Evolutionary conservation across 2,329 filamentous ascomycete genomes (phyloP).

Genomic region (Tolypocladium ovalisporum): DNA sequence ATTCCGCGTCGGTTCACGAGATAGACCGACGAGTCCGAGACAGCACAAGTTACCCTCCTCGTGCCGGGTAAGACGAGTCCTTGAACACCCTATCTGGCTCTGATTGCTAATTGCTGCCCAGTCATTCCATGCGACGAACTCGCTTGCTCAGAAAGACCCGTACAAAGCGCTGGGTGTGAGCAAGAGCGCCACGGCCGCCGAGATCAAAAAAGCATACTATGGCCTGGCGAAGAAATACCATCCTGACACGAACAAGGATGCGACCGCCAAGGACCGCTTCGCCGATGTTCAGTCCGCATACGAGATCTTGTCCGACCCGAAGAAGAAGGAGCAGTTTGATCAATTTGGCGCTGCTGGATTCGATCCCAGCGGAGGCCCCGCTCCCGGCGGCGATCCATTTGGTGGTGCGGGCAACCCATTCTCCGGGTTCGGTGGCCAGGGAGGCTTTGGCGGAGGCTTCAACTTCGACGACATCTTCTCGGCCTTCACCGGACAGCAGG

Average conservation of each 20-base stretch:
- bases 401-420: conserved; percentile 56
- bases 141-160: conserved; percentile 57
- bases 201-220: conserved; percentile 99
- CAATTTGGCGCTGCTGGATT: conserved; percentile 83
- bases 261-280: conserved; percentile 89
- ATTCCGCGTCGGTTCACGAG: conserved; percentile 8
- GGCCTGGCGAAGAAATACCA: conserved; percentile 95
- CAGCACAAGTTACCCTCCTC: conserved; percentile 8
- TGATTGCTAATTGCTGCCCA: conserved; percentile 12
- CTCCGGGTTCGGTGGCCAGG: conserved; percentile 42
- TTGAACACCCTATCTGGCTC: background rate
- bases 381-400: conserved; percentile 49
- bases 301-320: conserved; percentile 81
- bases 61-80: conserved; percentile 16
- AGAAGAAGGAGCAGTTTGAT: conserved; percentile 89
- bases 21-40: conserved; percentile 9
- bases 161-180: conserved; percentile 78
- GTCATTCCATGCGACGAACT: conserved; percentile 51
- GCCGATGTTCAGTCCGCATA: conserved; percentile 88
- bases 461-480: conserved; percentile 96
- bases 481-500: conserved; percentile 57
- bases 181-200: conserved; percentile 67
- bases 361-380: conserved; percentile 60
- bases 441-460: conserved; percentile 71
- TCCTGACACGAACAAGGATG: conserved; percentile 94